Base-by-base conservation (phyloP, 345 rosid genomes). In the Psidium guajava region DNA sequence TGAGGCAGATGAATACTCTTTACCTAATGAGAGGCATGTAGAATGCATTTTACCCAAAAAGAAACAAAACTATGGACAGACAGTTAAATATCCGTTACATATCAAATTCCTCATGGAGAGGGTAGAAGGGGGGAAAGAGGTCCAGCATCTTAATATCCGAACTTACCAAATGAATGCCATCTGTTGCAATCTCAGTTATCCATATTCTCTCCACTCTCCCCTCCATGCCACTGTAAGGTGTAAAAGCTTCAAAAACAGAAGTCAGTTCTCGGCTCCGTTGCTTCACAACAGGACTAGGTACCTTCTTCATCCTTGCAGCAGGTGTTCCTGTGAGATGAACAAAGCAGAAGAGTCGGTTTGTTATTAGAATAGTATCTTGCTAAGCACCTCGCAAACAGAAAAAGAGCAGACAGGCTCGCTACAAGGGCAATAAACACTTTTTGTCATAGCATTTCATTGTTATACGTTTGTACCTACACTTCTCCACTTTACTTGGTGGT, bases 261-360 rank as follows among this genome's bases (percentile, higher is more conserved):
- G 99, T 96, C 90, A 97, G 88, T 89, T 97, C 96, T 86, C 98
- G 98, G 89, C 98, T 96, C 55, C 96, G 95, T 80, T 92, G 92
- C 93, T 97, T 96, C 90, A 95, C 98, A 83, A 88, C 54, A 56
- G 90, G 91, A 89, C 99, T 96, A 47, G 91, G 98, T 82, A 96
- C 95, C 88, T 96, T 97, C 88, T 97, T 97, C 98, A 96, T 97
- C 90, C 96, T 95, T 74, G 98, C 98, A 81, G 98, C 98, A 89
- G 99, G 98, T 11, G 98, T 97, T 82, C 99, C 98, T 95, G 87
- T 83, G 83, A 84, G 87, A 54, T 74, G 77, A 88, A 84, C 69
- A 54, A 49, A 47, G 36, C 77, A 64, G 15, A 44, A 47, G 14
- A 81, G n/a, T 49, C 10, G 28, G 44, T 64, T 24, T 32, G 24